Evolutionary conservation across 31 red algal species (phyloP), one percentile per base, ranked within the genome.

Genomic region (Odonthalia washingtoniensis): DNA sequence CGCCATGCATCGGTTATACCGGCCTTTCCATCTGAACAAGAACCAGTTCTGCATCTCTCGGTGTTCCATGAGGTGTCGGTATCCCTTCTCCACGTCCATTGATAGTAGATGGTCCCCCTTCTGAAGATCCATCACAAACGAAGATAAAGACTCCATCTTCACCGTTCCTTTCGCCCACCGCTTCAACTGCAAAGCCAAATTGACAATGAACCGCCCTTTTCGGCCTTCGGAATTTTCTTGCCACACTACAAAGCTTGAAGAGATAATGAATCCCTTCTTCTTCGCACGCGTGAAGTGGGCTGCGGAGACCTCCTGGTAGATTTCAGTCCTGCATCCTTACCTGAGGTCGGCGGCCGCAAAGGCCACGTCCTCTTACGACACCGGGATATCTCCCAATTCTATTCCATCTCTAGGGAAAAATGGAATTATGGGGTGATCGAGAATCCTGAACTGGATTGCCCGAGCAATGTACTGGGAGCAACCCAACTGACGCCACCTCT

Each of bases 11-110:
- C 76, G 83, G 61, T 83, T 87, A 34, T 53, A 75, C 33, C 65
- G 64, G 5, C 76, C 83, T 1, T 60, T 38, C 38, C 83, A 87
- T 43, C 65, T 41, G 82, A 92, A 92, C 0, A 86, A 72, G 57
- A 92, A 85, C 74, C 72, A 80, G 52, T 70, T 68, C 35, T 62
- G 53, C 75, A 87, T 81, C 1, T 2, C 2, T 0, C 65, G 81
- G 0, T 14, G n/a, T 24, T 81, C 38, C 1, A 44, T 53, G 4
- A 89, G 4, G 12, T 89, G 86, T 9, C 86, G 61, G 64, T 81
- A 81, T 3, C 77, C 86, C 36, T 70, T 81, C 64, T 60, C 21
- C 5, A 89, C 74, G 43, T 81, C 75, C 9, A 80, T 40, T 18
- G 64, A 74, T 16, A 80, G 37, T 4, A 70, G 40, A 32, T 63